These are phyloP conservation scores for Acanthamoeba lenticulata DNA, from an alignment of 208 protist species.

Conservation along the genomic window DNA sequence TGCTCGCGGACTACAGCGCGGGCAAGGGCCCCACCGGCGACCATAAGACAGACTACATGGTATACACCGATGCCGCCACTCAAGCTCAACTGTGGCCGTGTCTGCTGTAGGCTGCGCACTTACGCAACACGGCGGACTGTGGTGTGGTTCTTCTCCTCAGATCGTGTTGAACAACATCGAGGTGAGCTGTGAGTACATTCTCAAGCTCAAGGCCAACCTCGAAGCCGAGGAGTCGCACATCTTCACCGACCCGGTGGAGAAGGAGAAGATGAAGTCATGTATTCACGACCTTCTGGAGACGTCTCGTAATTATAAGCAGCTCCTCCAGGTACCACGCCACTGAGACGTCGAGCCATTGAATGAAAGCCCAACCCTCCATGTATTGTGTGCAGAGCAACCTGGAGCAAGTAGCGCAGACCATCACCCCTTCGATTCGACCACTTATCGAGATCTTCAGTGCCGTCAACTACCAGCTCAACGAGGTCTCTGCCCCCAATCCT, in stretches of 20 bases:
- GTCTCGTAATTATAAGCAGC: conserved; percentile 44
- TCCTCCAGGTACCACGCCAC: conserved; percentile 16
- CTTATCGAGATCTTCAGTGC: conserved; percentile 46
- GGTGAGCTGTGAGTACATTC: conserved; percentile 57
- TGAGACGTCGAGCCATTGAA: no score
- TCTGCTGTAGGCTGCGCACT: no score
- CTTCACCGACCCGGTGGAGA: conserved; percentile 35
- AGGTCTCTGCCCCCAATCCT: not conserved
- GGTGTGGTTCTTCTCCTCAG: not conserved
- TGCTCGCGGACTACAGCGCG: conserved; percentile 51
- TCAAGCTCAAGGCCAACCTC: conserved; percentile 44
- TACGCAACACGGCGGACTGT: no score
- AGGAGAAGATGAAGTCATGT: conserved; percentile 52
- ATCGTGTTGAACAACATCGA: conserved; percentile 62
- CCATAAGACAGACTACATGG: conserved; percentile 64
- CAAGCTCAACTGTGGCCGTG: no score
- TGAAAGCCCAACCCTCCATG: not conserved
- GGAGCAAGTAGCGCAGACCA: conserved; percentile 43
- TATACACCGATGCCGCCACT: no score
- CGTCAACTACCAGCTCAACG: conserved; percentile 36
- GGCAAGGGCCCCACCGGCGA: conserved; percentile 17
- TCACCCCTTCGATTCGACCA: conserved; percentile 41
- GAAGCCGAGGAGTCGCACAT: conserved; percentile 28
- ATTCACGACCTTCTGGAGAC: conserved; percentile 21
- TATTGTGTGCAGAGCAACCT: not conserved